Percentiles rank a stretch among this genome's conserved stretches.
phyloP scores from a whole-genome alignment of 306 rosid genomes.

The Malus sieversii region DNA sequence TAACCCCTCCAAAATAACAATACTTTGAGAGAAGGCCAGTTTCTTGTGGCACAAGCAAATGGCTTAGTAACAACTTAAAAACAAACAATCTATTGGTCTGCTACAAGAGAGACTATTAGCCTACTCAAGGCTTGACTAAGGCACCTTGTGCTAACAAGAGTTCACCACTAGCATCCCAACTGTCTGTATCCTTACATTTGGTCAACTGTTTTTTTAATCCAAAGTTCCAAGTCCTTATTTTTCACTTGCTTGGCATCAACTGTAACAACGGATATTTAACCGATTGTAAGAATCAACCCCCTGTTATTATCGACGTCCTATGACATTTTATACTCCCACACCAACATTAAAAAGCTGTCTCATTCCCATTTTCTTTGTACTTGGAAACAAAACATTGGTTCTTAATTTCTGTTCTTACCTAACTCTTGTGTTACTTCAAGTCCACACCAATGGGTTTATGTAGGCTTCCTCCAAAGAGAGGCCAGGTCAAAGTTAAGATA shows the following conservation, averaged over 20 bases:
- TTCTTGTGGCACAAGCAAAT: too few relatives aligned
- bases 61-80: too few relatives aligned
- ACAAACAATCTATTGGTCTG: too few relatives aligned
- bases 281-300: neutral
- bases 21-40: too few relatives aligned
- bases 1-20: too few relatives aligned
- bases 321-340: neutral
- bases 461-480: conserved; percentile 53
- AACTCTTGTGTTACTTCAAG: neutral
- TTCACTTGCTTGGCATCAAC: neutral
- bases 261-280: neutral
- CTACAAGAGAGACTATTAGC: too few relatives aligned
- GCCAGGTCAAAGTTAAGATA: conserved; percentile 52
- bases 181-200: neutral
- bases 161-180: too few relatives aligned
- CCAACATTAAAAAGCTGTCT: neutral
- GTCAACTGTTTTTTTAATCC: neutral
- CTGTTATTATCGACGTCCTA: neutral
- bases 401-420: neutral
- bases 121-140: too few relatives aligned
- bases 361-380: neutral
- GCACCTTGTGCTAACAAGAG: too few relatives aligned
- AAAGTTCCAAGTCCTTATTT: neutral
- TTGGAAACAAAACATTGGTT: conserved; percentile 7
- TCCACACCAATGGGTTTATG: conserved; percentile 27